Base-by-base conservation (phyloP, 2,329 filamentous ascomycete genomes). In the Arthrobotrys entomopaga region DNA sequence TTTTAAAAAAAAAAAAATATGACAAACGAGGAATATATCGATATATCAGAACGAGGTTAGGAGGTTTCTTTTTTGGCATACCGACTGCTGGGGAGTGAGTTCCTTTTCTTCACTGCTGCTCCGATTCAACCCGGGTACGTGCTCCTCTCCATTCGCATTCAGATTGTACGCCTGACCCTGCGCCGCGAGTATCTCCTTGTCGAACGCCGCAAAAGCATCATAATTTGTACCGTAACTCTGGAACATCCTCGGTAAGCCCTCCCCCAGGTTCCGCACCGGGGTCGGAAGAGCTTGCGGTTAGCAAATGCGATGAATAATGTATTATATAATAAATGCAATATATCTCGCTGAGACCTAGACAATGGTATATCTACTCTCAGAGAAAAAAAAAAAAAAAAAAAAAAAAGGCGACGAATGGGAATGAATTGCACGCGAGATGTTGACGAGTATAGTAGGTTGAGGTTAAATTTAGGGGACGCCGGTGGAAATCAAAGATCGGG, bases 91-190 rank as follows among this genome's bases (percentile, higher is more conserved):
- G 0, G 85, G 85, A n/a, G 83, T 85, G 79, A 84, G 80, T 46
- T 87, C 84, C 78, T 87, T 86, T 77, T 87, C 85, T 72, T 85
- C 84, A 76, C 84, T 85, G 75, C 83, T 85, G 76, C 83, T 78
- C 52, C 78, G 70, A 53, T 38, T 49, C 19, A 73, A 15, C 19
- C 16, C 54, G 15, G 69, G 69, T 7, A 26, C 59, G 16, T 65
- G 42, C 26, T 52, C 57, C 22, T 61, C 58, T 53, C 61, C 69
- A 56, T 60, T 72, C 20, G 29, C 29, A 38, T 43, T 43, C 40
- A 15, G 10, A 43, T 16, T 43, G 40, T 73, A 73, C 6, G 56
- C 61, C 26, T 73, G 69, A 19, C 38, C 56, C 40, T 73, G 69
- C n/a, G 69, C 69, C 48, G 69, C 54, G n/a, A 73, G 52, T 60